Conservation (phyloP, 2,329 filamentous ascomycete species). For the Penicillium italicum region DNA sequence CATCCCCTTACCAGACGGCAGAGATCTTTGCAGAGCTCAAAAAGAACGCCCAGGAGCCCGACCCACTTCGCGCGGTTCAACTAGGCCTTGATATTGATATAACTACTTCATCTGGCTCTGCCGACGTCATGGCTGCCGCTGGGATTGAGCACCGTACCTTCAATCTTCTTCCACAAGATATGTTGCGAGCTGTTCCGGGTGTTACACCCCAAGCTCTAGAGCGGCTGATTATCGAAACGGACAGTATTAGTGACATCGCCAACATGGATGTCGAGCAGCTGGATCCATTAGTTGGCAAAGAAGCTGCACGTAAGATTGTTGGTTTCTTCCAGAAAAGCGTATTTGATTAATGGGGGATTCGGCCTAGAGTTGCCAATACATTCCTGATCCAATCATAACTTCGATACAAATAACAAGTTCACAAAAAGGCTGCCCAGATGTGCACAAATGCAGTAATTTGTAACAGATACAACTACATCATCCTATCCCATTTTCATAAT, state of each 20-base stretch:
- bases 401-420: background rate
- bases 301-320: conserved; percentile 71
- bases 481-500: background rate
- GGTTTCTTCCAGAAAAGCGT: conserved; percentile 73
- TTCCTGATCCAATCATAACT: background rate
- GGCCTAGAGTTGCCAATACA: background rate
- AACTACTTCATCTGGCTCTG: conserved; percentile 29
- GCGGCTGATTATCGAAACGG: conserved; percentile 66
- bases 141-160: conserved; percentile 61
- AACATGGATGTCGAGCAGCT: conserved; percentile 78
- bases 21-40: conserved; percentile 96
- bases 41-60: conserved; percentile 81
- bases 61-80: conserved; percentile 80
- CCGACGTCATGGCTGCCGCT: conserved; percentile 56
- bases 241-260: conserved; percentile 75
- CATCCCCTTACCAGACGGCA: conserved; percentile 88
- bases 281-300: conserved; percentile 69
- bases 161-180: conserved; percentile 82
- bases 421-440: background rate
- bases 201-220: conserved; percentile 75
- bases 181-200: conserved; percentile 80
- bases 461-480: background rate
- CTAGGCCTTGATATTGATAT: conserved; percentile 67
- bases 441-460: background rate
- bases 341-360: conserved; percentile 41